Base-by-base conservation (phyloP, 2,329 filamentous ascomycete genomes). In the Alternaria infectoria region DNA sequence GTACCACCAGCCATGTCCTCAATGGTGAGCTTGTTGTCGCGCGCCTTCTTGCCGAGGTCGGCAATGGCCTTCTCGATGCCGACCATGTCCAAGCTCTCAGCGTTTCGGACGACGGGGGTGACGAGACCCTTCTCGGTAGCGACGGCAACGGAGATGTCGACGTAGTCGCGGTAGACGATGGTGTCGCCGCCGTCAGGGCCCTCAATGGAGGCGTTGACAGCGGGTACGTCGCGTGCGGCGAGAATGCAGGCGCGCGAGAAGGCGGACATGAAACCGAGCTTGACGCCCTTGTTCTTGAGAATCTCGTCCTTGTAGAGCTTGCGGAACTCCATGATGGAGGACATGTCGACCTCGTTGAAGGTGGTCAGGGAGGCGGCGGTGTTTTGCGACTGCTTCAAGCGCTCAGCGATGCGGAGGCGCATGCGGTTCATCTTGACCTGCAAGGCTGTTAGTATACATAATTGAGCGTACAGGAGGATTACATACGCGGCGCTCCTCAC, bases 371-470 rank as follows among this genome's bases (percentile, higher is more conserved):
- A 97, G 47, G 96, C 96, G 54, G 96, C 95, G 2, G 96, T 98
- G 84, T 99, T 99, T 81, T 99, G 96, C 19, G 96, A 98, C 81
- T 99, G 96, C 89, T 99, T 99, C 69, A 99, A 88, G 73, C 96
- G 93, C 85, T 99, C 96, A 54, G 96, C 93, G 73, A 98, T 99
- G 66, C 96, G 91, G 65, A 98, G 89, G 70, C 96, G 93, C 96
- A 99, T 99, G 69, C 96, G 93, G 86, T 98, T 98, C 96, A 99
- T 99, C 87, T 99, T 99, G 76, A 98, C 93, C 92, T 96, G 74
- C 59, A 67, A 56, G n/a, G 21, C 49, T 50, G 49, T 74, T 43
- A 74, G 70, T 44, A 62, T 15, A 64, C 36, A 32, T 30, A n/a
- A 5, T 19, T 15, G 11, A 51, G 19, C 10, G 10, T 5, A 25